Evolutionary conservation across 2,329 filamentous ascomycete species (phyloP), one percentile per base, ranked within the genome.

Genomic region (Colletotrichum gigasporum): DNA sequence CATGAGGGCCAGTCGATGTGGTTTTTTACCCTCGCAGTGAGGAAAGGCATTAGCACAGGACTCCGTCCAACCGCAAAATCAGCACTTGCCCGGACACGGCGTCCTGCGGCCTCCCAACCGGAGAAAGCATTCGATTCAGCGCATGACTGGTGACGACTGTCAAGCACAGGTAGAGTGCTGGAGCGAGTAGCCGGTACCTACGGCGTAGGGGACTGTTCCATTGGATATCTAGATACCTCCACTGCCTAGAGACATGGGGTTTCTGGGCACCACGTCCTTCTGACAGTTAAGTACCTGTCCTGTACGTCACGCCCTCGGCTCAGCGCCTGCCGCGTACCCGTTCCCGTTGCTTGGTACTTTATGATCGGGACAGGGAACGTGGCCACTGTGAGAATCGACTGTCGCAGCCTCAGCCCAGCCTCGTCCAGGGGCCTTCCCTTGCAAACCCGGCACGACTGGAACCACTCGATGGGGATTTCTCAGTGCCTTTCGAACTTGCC

Each of bases 271-370:
- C 20, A 16, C 35, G 47, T 22, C 32, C 24, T 3, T 45, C 28
- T 45, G 48, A 60, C 30, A 54, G 24, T 24, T 12, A 44, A 28
- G 54, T 59, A 47, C 26, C 35, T 14, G 42, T n/a, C n/a, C n/a
- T n/a, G 14, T 51, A 59, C 54, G 24, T 45, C 18, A 30, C 42
- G 18, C 28, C 32, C 16, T 9, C 39, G 37, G 20, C 41, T 24
- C 30, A 60, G 30, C 30, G n/a, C 22, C 55, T 64, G 61, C 61
- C 61, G 56, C 56, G 61, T 60, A 61, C 26, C 61, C 61, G 56
- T 48, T 41, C 18, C 32, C 48, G 48, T 11, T 44, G 44, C 47
- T 61, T 61, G 41, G 55, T 53, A 18, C 45, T 48, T 12, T 16
- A 50, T 18, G 39, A 52, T 52, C 54, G 55, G 55, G 32, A 52